A percentile compares a stretch with the other conserved stretches of the same genome.
phyloP scores from a whole-genome alignment of 345 rosid species.

The Kernera saxatilis region DNA sequence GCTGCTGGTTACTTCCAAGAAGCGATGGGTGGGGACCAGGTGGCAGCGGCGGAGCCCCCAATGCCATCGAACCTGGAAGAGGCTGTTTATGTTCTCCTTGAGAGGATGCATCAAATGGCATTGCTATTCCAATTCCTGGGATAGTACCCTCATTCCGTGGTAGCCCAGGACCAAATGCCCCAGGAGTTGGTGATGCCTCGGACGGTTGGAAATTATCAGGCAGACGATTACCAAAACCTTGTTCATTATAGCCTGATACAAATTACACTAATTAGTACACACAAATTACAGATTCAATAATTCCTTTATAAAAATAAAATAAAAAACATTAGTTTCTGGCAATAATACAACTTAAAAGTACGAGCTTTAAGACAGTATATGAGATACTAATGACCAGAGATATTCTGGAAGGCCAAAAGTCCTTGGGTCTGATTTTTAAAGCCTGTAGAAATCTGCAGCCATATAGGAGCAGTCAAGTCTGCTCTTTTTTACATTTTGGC shows the following conservation, averaged over 20 bases:
- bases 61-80: constrained; percentile 55
- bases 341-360: background rate
- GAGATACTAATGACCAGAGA: background rate
- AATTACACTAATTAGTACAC: background rate
- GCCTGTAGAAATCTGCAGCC: background rate
- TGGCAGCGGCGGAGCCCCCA: constrained; percentile 92
- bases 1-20: constrained; percentile 67
- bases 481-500: background rate
- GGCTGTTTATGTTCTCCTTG: constrained; percentile 86
- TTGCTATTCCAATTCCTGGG: constrained; percentile 89
- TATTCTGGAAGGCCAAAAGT: background rate
- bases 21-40: constrained; percentile 99
- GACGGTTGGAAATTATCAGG: constrained; percentile 64
- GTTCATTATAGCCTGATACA: constrained; percentile 73
- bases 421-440: background rate
- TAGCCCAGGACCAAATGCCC: constrained; percentile 73
- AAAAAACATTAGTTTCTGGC: background rate
- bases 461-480: background rate
- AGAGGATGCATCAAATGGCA: constrained; percentile 60
- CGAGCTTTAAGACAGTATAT: background rate
- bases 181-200: constrained; percentile 77
- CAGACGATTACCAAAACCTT: constrained; percentile 69
- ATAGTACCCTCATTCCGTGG: constrained; percentile 88
- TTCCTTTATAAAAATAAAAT: background rate
- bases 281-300: constrained; percentile 3